Evolutionary conservation across 2,329 filamentous ascomycete genomes (phyloP).

Genomic region (Raffaelea deltoideospora): DNA sequence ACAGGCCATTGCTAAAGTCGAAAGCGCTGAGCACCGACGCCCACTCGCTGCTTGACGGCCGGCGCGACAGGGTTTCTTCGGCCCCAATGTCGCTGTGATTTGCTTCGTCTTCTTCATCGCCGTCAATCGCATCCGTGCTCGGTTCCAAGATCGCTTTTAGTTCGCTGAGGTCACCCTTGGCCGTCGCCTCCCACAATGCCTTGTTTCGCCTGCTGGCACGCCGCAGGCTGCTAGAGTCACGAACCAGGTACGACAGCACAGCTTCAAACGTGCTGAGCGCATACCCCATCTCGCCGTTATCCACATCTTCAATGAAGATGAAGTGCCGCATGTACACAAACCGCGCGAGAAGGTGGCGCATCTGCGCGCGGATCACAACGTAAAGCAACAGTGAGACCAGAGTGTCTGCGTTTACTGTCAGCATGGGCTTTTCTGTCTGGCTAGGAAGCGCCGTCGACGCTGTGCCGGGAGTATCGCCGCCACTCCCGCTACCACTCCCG

Average conservation of each 20-base stretch:
- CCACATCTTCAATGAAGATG: conserved; percentile 94
- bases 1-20: conserved; percentile 27
- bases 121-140: conserved; percentile 30
- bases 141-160: conserved; percentile 72
- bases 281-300: conserved; percentile 91
- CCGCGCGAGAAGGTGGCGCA: conserved; percentile 74
- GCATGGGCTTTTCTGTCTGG: conserved; percentile 34
- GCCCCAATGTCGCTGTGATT: conserved; percentile 5
- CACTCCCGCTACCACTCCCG: background rate
- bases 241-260: conserved; percentile 72
- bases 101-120: conserved; percentile 17
- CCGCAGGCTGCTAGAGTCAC: conserved; percentile 67
- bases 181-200: conserved; percentile 73
- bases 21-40: conserved; percentile 27
- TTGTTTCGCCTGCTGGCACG: conserved; percentile 78
- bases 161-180: conserved; percentile 58
- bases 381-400: conserved; percentile 81
- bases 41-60: conserved; percentile 24
- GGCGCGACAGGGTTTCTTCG: conserved; percentile 2
- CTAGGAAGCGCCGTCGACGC: background rate
- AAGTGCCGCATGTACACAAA: conserved; percentile 94
- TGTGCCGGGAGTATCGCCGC: background rate
- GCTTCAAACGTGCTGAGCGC: conserved; percentile 92
- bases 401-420: conserved; percentile 69
- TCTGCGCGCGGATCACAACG: conserved; percentile 81